These are phyloP conservation scores for Esteya vermicola DNA, from an alignment of 2,329 filamentous ascomycete species.

Conservation along the genomic window DNA sequence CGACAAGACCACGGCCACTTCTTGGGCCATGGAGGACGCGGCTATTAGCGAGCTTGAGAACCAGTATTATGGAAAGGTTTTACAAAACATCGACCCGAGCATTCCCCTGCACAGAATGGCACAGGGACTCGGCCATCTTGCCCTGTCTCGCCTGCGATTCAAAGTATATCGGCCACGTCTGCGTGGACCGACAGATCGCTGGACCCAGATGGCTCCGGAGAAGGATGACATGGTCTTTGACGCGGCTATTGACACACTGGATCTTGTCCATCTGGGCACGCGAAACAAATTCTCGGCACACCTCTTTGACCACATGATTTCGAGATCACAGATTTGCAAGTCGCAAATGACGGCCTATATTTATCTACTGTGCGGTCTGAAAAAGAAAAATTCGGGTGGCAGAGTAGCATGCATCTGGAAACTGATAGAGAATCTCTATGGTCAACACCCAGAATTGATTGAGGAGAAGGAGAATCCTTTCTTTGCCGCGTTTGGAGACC, in stretches of 20 bases:
- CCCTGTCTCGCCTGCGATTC: conserved; percentile 16
- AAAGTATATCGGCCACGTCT: conserved; percentile 15
- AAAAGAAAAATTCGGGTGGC: too few species aligned
- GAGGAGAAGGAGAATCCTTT: conserved; percentile 3
- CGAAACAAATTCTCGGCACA: too few species aligned
- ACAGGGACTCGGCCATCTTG: conserved; percentile 11
- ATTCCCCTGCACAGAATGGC: conserved; percentile 17
- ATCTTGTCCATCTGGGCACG: too few species aligned
- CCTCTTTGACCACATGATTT: too few species aligned
- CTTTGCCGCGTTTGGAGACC: conserved; percentile 5
- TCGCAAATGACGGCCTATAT: too few species aligned
- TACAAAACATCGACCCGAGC: conserved; percentile 12
- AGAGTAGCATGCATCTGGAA: not conserved
- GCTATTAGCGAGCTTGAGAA: conserved; percentile 15
- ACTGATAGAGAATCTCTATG: too few species aligned
- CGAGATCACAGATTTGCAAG: too few species aligned
- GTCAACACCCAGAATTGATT: not conserved
- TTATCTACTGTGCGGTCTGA: too few species aligned
- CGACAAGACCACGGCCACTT: conserved; percentile 3
- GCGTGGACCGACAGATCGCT: not conserved
- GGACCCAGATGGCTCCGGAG: not conserved
- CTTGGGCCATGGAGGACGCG: too few species aligned
- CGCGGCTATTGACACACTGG: too few species aligned
- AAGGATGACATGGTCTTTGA: conserved; percentile 1
- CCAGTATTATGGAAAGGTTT: conserved; percentile 12